Conservation (phyloP, 2,329 filamentous ascomycete species). For the Lanzia echinophila region DNA sequence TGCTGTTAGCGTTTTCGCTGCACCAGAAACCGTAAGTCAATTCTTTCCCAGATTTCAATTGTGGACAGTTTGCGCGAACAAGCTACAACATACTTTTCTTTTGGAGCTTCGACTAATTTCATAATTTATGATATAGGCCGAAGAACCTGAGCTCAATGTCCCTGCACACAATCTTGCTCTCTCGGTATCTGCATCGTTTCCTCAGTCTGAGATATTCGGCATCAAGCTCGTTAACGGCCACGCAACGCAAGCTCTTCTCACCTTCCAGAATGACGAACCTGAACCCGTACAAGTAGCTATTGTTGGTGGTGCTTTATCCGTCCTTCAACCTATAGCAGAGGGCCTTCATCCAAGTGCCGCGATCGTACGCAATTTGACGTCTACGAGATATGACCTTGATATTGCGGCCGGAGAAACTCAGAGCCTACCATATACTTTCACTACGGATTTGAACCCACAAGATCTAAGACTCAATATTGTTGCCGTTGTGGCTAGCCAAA, state of each 20-base stretch:
- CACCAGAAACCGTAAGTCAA: conserved; percentile 47
- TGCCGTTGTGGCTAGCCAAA: conserved; percentile 62
- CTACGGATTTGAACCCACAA: conserved; percentile 87
- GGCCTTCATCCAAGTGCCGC: conserved; percentile 41
- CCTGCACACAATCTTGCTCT: conserved; percentile 49
- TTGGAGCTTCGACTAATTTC: conserved; percentile 3
- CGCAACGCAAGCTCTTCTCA: conserved; percentile 73
- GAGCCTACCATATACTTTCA: conserved; percentile 75
- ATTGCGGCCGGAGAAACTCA: conserved; percentile 71
- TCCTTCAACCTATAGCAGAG: conserved; percentile 46
- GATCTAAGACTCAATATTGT: conserved; percentile 74
- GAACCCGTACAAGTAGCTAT: conserved; percentile 68
- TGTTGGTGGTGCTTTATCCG: conserved; percentile 66
- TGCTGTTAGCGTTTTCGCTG: conserved; percentile 57
- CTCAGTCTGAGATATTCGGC: conserved; percentile 70
- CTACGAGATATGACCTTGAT: conserved; percentile 63
- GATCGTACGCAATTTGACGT: conserved; percentile 80
- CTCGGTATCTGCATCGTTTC: conserved; percentile 56
- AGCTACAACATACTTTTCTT: background rate
- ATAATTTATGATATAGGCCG: conserved; percentile 11
- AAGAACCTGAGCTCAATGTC: conserved; percentile 22
- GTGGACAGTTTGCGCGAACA: conserved; percentile 3
- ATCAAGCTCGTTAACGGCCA: conserved; percentile 93
- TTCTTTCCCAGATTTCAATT: background rate
- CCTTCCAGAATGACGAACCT: conserved; percentile 78